A percentile compares a stretch with the other conserved stretches of the same genome.
These are phyloP conservation scores for Beauveria brongniartii DNA, from an alignment of 2,329 filamentous ascomycete genomes.

Conservation along the genomic window DNA sequence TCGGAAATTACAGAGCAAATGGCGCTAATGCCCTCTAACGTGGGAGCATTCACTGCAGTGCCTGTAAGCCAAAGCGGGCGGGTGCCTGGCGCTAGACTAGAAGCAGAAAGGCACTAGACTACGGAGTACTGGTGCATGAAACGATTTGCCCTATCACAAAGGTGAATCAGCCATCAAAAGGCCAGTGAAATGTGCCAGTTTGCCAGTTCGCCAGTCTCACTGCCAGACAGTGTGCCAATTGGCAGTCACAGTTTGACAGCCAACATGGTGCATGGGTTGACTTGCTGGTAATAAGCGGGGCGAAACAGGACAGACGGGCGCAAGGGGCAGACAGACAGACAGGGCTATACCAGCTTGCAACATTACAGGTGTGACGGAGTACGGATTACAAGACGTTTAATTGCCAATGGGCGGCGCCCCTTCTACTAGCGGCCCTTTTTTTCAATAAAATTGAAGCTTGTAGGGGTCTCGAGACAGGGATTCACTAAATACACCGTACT, in stretches of 20 bases:
- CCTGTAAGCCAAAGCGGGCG: background rate
- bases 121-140: background rate
- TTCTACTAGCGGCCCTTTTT: too few species aligned
- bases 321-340: background rate
- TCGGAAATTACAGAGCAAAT: background rate
- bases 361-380: too few species aligned
- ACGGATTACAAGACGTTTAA: too few species aligned
- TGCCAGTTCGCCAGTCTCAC: too few species aligned
- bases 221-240: too few species aligned
- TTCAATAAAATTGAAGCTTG: too few species aligned
- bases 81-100: slow-evolving; percentile 7
- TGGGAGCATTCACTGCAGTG: background rate
- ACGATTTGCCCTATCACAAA: background rate
- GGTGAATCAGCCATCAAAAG: background rate
- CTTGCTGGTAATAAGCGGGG: too few species aligned
- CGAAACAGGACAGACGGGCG: background rate
- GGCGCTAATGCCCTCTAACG: background rate
- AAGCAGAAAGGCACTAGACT: slow-evolving; percentile 4
- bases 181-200: too few species aligned
- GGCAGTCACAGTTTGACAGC: too few species aligned
- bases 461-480: background rate
- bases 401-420: too few species aligned
- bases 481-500: background rate
- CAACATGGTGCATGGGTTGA: too few species aligned
- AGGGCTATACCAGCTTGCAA: background rate